Conservation (phyloP, 495 filamentous ascomycete species). For the Penicillium nucicola region DNA sequence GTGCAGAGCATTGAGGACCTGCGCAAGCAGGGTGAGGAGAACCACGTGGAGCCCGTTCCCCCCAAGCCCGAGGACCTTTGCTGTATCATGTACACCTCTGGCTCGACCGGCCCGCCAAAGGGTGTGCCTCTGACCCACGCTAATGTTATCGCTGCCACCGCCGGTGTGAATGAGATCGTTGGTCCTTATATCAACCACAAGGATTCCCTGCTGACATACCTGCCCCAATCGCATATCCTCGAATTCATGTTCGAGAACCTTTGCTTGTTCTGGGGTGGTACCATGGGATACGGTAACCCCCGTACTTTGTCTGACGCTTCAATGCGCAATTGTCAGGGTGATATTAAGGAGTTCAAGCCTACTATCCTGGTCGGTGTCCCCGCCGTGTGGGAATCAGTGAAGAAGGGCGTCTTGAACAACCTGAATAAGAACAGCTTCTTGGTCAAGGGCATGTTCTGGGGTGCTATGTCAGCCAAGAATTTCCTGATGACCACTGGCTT, state of each 20-base stretch:
- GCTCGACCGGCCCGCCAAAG: constrained; percentile 95
- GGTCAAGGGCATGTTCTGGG: constrained; percentile 87
- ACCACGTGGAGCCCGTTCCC: constrained; percentile 75
- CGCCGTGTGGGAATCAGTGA: constrained; percentile 95
- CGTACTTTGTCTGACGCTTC: constrained; percentile 87
- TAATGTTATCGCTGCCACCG: constrained; percentile 83
- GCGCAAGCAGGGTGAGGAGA: constrained; percentile 75
- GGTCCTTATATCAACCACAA: constrained; percentile 81
- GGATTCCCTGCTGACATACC: constrained; percentile 85
- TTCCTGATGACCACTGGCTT: constrained; percentile 73
- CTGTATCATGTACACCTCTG: constrained; percentile 99
- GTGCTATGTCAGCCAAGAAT: constrained; percentile 77
- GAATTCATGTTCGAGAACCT: constrained; percentile 98
- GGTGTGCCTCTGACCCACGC: constrained; percentile 89
- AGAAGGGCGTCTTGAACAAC: constrained; percentile 92
- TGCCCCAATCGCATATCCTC: constrained; percentile 92
- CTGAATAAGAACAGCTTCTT: constrained; percentile 72
- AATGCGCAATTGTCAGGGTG: constrained; percentile 90
- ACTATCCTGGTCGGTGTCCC: constrained; percentile 93
- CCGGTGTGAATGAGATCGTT: constrained; percentile 84
- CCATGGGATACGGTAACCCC: constrained; percentile 96
- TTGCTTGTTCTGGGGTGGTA: constrained; percentile 87
- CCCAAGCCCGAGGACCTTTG: constrained; percentile 83
- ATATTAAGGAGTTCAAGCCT: constrained; percentile 91
- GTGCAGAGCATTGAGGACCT: constrained; percentile 86